These are phyloP conservation scores for Erysimum cheiri DNA, from an alignment of 441 rosid genomes.

Conservation along the genomic window DNA sequence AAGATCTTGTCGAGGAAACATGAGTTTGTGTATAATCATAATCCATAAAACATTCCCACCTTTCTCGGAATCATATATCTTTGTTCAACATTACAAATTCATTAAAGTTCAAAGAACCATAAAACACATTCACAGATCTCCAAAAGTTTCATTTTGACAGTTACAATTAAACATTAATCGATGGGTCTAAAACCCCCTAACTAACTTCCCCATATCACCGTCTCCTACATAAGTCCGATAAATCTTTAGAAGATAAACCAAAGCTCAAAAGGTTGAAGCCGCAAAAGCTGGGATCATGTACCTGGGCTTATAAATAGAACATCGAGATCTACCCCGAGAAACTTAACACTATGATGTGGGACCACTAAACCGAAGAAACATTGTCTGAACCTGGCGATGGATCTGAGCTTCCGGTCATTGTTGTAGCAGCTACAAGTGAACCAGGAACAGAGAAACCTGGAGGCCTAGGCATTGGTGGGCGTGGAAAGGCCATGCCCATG, in stretches of 20 bases:
- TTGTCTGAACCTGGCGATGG: constrained; percentile 55
- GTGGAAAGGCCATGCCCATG: constrained; percentile 59
- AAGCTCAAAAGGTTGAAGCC: constrained; percentile 29
- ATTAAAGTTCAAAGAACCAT: constrained; percentile 12
- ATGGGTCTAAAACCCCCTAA: constrained; percentile 43
- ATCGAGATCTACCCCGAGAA: constrained; percentile 24
- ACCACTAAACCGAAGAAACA: constrained; percentile 34
- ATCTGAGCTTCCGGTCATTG: constrained; percentile 58
- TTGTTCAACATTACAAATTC: constrained; percentile 34
- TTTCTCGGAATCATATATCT: constrained; percentile 26
- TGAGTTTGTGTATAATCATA: constrained; percentile 31
- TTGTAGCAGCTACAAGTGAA: constrained; percentile 56
- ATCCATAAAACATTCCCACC: constrained; percentile 25
- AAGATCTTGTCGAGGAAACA: too few species aligned
- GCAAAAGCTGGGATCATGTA: constrained; percentile 34
- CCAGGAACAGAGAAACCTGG: constrained; percentile 57
- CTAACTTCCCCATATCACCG: constrained; percentile 28
- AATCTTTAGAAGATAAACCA: constrained; percentile 23
- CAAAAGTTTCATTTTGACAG: constrained; percentile 28
- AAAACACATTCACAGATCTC: constrained; percentile 41
- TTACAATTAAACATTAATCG: constrained; percentile 35
- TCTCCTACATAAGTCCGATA: constrained; percentile 35
- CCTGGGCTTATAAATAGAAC: constrained; percentile 31
- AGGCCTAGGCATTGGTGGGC: constrained; percentile 78
- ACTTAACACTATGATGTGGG: constrained; percentile 25